phyloP scores from a whole-genome alignment of 2,329 filamentous ascomycete genomes.

The Fusarium robinianum region DNA sequence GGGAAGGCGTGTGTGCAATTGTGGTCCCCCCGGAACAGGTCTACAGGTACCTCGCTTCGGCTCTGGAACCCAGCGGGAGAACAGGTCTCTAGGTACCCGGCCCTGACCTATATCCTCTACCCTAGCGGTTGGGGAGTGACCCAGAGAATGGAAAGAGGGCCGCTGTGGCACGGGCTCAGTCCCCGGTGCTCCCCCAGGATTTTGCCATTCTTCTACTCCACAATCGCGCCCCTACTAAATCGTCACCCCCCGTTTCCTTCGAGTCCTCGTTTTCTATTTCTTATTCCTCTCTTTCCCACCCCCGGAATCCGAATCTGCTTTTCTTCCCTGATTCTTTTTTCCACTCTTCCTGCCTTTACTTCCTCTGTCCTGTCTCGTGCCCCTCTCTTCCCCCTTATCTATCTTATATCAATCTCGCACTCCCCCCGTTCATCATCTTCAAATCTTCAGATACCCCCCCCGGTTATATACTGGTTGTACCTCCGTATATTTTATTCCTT shows the following conservation, averaged over 20 bases:
- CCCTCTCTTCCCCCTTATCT: constrained; percentile 1
- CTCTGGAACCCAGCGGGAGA: constrained; percentile 18
- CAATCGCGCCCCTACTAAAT: constrained; percentile 23
- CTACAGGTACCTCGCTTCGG: constrained; percentile 8
- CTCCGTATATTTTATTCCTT: background rate
- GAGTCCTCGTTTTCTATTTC: no score
- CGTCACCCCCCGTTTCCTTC: constrained; percentile 20
- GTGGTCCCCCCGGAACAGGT: no score
- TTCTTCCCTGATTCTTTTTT: constrained; percentile 16
- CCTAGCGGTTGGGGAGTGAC: background rate
- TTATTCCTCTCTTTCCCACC: constrained; percentile 28
- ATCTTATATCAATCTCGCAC: constrained; percentile 7
- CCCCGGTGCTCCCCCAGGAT: constrained; percentile 35
- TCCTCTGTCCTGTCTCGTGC: constrained; percentile 10
- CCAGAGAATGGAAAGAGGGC: constrained; percentile 13
- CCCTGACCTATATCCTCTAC: background rate
- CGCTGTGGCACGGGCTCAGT: constrained; percentile 26
- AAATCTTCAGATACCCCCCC: constrained; percentile 15
- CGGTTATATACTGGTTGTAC: constrained; percentile 10
- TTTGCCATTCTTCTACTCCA: constrained; percentile 37
- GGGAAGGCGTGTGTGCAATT: no score
- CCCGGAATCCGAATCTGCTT: constrained; percentile 19
- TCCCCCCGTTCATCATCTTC: background rate
- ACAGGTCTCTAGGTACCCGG: no score
- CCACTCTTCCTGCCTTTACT: constrained; percentile 2